Percentiles rank a stretch among this genome's conserved stretches.
Evolutionary conservation across 305 asterid genomes (phyloP).

Genomic region (Fraxinus latifolia): DNA sequence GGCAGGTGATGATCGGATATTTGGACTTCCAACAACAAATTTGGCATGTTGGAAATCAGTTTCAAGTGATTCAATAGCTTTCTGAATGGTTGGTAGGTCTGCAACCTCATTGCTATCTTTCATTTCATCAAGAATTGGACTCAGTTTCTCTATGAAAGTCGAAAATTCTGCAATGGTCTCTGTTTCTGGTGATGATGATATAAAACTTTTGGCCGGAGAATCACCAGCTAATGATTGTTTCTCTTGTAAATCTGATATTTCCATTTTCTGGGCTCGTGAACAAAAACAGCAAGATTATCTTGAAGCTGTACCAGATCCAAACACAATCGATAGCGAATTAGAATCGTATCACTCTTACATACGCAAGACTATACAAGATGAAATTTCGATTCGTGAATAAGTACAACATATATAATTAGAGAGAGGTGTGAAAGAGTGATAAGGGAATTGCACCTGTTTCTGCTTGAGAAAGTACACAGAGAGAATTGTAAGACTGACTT

Average conservation of each 20-base stretch:
- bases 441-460: background rate
- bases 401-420: background rate
- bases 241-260: conserved; percentile 24
- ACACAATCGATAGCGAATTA: background rate
- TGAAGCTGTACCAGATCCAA: background rate
- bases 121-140: conserved; percentile 55
- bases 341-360: background rate
- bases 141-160: conserved; percentile 50
- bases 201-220: conserved; percentile 40
- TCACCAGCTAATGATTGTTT: conserved; percentile 17
- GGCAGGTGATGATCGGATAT: conserved; percentile 42
- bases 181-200: conserved; percentile 45
- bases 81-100: conserved; percentile 44
- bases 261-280: conserved; percentile 28
- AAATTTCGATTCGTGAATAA: background rate
- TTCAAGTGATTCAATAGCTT: conserved; percentile 71
- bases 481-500: background rate
- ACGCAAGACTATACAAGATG: background rate
- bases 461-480: background rate
- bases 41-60: conserved; percentile 50
- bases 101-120: conserved; percentile 33
- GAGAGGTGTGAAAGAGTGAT: background rate
- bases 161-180: conserved; percentile 55
- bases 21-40: conserved; percentile 29
- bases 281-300: background rate